phyloP scores from a whole-genome alignment of 2,329 filamentous ascomycete species.

The Colletotrichum musicola region DNA sequence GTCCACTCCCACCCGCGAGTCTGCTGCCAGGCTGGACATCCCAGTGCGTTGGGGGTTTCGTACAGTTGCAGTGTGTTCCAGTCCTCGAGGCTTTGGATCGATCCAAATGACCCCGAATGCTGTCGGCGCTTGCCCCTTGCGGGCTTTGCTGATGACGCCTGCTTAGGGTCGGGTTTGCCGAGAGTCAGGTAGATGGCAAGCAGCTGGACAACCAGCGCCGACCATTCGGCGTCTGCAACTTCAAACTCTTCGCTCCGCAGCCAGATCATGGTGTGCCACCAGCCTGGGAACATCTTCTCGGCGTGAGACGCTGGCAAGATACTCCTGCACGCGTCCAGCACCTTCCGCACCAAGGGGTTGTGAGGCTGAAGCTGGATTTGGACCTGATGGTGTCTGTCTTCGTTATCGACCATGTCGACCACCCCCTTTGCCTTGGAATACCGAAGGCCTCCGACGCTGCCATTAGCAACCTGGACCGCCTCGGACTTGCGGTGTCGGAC shows the following conservation, averaged over 20 bases:
- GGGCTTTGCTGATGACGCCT: conserved; percentile 2
- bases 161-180: conserved; percentile 53
- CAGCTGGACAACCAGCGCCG: conserved; percentile 73
- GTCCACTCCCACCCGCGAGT: conserved; percentile 79
- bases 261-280: conserved; percentile 83
- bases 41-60: conserved; percentile 62
- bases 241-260: conserved; percentile 62
- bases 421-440: conserved; percentile 71
- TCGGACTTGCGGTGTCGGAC: conserved; percentile 58
- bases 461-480: conserved; percentile 60
- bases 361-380: conserved; percentile 75
- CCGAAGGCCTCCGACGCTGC: conserved; percentile 66
- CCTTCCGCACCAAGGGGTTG: conserved; percentile 70
- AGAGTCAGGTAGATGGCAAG: conserved; percentile 74
- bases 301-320: conserved; percentile 70
- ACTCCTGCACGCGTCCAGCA: conserved; percentile 73
- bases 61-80: conserved; percentile 63
- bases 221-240: conserved; percentile 74
- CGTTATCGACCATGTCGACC: conserved; percentile 75
- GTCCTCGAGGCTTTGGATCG: conserved; percentile 53
- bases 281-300: conserved; percentile 74
- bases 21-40: conserved; percentile 70
- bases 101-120: conserved; percentile 52
- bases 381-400: conserved; percentile 73
- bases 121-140: conserved; percentile 47